Conservation (phyloP, 768 basidiomycete genomes). For the Lactarius deliciosus region DNA sequence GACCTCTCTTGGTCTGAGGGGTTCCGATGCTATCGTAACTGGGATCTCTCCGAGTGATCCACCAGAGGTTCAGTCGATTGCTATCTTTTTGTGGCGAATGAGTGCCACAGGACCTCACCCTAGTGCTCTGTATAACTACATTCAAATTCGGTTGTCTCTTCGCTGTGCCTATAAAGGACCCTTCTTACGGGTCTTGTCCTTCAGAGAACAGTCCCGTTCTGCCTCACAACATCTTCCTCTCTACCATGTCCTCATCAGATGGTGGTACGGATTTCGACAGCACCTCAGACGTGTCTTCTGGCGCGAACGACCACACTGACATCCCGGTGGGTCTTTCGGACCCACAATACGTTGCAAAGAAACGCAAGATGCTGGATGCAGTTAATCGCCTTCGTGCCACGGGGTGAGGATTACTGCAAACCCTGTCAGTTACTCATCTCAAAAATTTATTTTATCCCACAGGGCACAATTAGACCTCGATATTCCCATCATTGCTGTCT, state of each 20-base stretch:
- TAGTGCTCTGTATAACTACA: neutral
- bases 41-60: neutral
- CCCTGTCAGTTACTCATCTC: slow-evolving; percentile 16
- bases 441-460: neutral
- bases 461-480: slow-evolving; percentile 71
- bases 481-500: slow-evolving; percentile 69
- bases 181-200: neutral
- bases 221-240: neutral
- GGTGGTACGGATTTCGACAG: neutral
- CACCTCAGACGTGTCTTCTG: neutral
- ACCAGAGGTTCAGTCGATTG: neutral
- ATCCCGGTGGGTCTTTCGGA: slow-evolving; percentile 52
- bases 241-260: neutral
- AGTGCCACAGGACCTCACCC: neutral
- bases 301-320: neutral
- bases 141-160: neutral
- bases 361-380: slow-evolving; percentile 54
- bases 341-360: slow-evolving; percentile 41
- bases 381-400: slow-evolving; percentile 61
- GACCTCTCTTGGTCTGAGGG: neutral
- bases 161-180: neutral
- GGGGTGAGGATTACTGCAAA: slow-evolving; percentile 43
- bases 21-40: neutral
- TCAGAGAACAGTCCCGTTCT: neutral
- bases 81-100: neutral